Conservation (phyloP, 805 yeast genomes). For the Spathaspora sp. region DNA sequence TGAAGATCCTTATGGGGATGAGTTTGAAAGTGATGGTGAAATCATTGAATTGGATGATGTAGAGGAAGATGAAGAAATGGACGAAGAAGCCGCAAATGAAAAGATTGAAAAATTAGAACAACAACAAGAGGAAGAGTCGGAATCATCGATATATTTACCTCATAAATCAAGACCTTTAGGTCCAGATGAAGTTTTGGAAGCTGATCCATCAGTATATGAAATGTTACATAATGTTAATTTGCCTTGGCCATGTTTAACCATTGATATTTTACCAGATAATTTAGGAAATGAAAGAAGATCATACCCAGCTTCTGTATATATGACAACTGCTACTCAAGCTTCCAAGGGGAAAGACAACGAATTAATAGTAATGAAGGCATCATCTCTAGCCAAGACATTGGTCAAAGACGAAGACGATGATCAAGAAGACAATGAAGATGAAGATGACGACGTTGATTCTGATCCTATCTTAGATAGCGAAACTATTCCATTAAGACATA, state of each 20-base stretch:
- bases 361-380: conserved; percentile 75
- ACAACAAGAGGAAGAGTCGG: conserved; percentile 29
- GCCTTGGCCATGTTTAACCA: conserved; percentile 96
- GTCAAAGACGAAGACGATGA: conserved; percentile 73
- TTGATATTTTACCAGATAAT: conserved; percentile 83
- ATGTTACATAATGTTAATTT: conserved; percentile 92
- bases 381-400: conserved; percentile 79
- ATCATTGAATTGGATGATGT: conserved; percentile 72
- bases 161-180: conserved; percentile 87
- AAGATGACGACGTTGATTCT: conserved; percentile 54
- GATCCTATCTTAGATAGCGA: conserved; percentile 90
- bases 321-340: conserved; percentile 95
- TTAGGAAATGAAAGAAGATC: conserved; percentile 85
- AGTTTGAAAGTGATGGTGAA: conserved; percentile 88
- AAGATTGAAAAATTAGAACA: conserved; percentile 36
- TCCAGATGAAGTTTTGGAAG: conserved; percentile 92
- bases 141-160: conserved; percentile 70
- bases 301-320: conserved; percentile 82
- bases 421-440: conserved; percentile 63
- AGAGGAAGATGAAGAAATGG: conserved; percentile 38
- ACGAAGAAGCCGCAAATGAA: conserved; percentile 23
- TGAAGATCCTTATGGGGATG: conserved; percentile 88
- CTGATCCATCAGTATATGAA: conserved; percentile 93
- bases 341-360: conserved; percentile 83
- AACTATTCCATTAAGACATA: conserved; percentile 68